Evolutionary conservation across 1,284 basidiomycete genomes (phyloP), one percentile per base, ranked within the genome.

Genomic region (Ceratobasidium sp.): DNA sequence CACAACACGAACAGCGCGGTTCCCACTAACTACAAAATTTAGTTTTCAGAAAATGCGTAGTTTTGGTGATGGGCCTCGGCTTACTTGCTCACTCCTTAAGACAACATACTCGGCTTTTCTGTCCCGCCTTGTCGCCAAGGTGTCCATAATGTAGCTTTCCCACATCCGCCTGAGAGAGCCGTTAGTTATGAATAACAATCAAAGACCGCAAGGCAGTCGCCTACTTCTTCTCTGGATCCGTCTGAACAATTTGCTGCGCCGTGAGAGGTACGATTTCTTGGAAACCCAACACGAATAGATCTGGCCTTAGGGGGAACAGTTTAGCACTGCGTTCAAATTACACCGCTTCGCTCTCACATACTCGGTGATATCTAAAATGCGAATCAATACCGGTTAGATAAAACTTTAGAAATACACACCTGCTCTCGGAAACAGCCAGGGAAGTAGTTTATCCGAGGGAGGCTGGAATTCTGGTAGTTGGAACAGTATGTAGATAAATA

Each of bases 241-340:
- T 93, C 79, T 97, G 93, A 23, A 97, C 86, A 64, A 99, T 98
- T 80, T 98, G 96, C 79, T 97, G 94, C 3, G 97, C 94, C 5
- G 94, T 98, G 50, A 99, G 86, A 45, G 95, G 95, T 0, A 99
- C 97, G 69, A 99, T 96, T 81, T 99, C 97, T 81, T 99, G 97
- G 78, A 99, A 98, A 0, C 93, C 94, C 36, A 98, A 83, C n/a
- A 90, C 90, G 78, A 97, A 90, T 73, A 98, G 88, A 79, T 97
- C 95, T 8, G 96, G 93, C 57, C 93, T 96, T 61, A 8, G 32
- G 2, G 14, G 39, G 32, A 46, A 45, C 77, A 72, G 8, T 75
- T 45, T 50, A 41, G 36, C 23, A 32, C 23, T 36, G 32, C 14
- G 5, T 18, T 23, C 21, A 32, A 5, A 12, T 34, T 26, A 14